Percentiles rank a stretch among this genome's conserved stretches.
Evolutionary conservation across 345 rosid species (phyloP).

Genomic region (Ricinus communis): DNA sequence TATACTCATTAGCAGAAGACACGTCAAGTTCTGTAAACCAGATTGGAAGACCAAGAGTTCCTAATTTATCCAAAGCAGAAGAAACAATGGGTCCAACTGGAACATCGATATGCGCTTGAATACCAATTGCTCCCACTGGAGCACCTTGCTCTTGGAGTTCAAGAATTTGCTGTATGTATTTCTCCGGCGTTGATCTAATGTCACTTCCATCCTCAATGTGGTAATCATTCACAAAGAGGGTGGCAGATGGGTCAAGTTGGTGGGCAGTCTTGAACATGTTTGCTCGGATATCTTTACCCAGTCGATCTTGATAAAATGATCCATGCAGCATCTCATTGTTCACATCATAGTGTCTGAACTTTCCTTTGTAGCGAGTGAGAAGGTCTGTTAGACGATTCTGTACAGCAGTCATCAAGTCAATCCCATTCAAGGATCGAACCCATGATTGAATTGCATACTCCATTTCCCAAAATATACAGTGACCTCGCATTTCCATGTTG

Average conservation of each 20-base stretch:
- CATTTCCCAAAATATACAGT: constrained; percentile 54
- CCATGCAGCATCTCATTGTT: constrained; percentile 70
- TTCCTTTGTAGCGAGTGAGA: constrained; percentile 54
- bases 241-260: constrained; percentile 66
- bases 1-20: constrained; percentile 40
- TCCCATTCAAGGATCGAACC: constrained; percentile 43
- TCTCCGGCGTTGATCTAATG: constrained; percentile 62
- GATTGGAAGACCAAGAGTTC: constrained; percentile 50
- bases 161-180: constrained; percentile 60
- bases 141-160: constrained; percentile 65
- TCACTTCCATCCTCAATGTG: constrained; percentile 86
- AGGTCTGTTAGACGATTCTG: constrained; percentile 42
- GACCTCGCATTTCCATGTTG: constrained; percentile 54
- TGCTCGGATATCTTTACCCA: constrained; percentile 55
- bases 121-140: constrained; percentile 47
- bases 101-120: constrained; percentile 53
- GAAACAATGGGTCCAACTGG: constrained; percentile 51
- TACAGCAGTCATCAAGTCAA: constrained; percentile 37
- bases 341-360: constrained; percentile 70
- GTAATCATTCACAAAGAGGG: constrained; percentile 81
- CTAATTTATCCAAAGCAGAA: constrained; percentile 44
- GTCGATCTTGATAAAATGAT: constrained; percentile 62
- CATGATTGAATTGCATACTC: constrained; percentile 48
- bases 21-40: constrained; percentile 65
- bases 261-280: constrained; percentile 66